Evolutionary conservation across 257 asterid genomes (phyloP), one percentile per base, ranked within the genome.

Genomic region (Solanum clarkiae): DNA sequence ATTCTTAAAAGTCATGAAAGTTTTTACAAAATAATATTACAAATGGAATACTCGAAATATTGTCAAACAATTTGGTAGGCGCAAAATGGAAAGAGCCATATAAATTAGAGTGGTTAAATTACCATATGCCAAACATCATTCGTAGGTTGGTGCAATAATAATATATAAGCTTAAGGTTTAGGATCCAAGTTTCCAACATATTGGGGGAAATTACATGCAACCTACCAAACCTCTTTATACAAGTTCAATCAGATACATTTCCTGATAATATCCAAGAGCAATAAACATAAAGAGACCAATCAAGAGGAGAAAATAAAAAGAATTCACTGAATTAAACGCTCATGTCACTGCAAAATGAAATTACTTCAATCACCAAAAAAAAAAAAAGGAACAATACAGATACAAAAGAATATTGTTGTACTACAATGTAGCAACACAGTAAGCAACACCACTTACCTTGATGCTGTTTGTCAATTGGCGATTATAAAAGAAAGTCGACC

Each of bases 401-500:
- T 47, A 47, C 10, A 74, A 69, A 11, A 74, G 40, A 3, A 6
- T 7, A 14, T 1, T 22, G 47, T 47, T 47, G 1, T 13, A 49
- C 49, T 51, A 77, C 47, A 77, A 51, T 10, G 17, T 77, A 69
- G 49, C 65, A 77, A 77, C 45, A 77, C 26, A 15, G 49, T 77
- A 14, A 8, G 63, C 45, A 75, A 75, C 60, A 16, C 26, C 24
- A 54, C 17, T 89, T 86, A 97, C 99, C 97, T 93, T 92, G 66
- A 94, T 89, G 92, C 93, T 91, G 87, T 93, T 92, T 40, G 84
- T 85, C 91, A 95, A 82, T 57, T 95, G 99, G 66, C 97, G 92
- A 85, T 91, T 18, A 65, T 86, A 88, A 85, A 97, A 93, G 87
- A 95, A 84, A 49, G 89, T 42, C 1, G 95, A 90, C 81, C 93